Evolutionary conservation across 2,329 filamentous ascomycete genomes (phyloP), one percentile per base, ranked within the genome.

Genomic region (Sporothrix sp.): DNA sequence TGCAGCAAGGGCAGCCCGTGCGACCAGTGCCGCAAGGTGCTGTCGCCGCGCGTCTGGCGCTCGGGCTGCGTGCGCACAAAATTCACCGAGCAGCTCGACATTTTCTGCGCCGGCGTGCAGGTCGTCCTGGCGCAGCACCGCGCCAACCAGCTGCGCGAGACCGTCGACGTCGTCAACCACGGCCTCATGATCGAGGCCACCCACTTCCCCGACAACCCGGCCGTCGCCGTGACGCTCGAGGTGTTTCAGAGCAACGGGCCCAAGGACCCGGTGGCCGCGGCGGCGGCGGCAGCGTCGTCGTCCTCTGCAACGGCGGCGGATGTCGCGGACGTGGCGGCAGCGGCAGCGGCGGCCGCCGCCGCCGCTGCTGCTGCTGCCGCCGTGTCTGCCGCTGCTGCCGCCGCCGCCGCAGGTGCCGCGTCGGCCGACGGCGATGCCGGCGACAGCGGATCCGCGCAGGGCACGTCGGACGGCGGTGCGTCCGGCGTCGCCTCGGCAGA

Each of bases 1-100:
- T 84, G 81, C 58, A 80, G 78, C n/a, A 75, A 73, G 52, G 80
- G 78, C 28, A 76, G 72, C 7, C 79, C 80, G 0, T 84, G 81
- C 57, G 73, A 77, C 48, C 79, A 79, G 1, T 84, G 81, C 55
- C 73, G 74, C 54, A 82, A 79, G 58, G 79, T 84, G 1, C 65
- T 83, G 35, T 73, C 75, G 3, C 79, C 81, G 1, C 72, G 81
- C 8, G 72, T 84, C n/a, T 84, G 81, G 81, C 76, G 74, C 53
- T 75, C 74, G 3, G 76, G 78, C 9, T 84, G 81, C 59, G 74
- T 82, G 21, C 72, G 81, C 42, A 81, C 78, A 7, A 75, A 78
- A 48, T 68, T 84, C 18, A 75, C 76, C 7, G 78, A 82, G 54
- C 74, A 79, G 54, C 68, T 83, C 21, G 76, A 81, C 48, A 67